These are phyloP conservation scores for Fusarium sp. DNA, from an alignment of 2,329 filamentous ascomycete genomes.

Conservation along the genomic window DNA sequence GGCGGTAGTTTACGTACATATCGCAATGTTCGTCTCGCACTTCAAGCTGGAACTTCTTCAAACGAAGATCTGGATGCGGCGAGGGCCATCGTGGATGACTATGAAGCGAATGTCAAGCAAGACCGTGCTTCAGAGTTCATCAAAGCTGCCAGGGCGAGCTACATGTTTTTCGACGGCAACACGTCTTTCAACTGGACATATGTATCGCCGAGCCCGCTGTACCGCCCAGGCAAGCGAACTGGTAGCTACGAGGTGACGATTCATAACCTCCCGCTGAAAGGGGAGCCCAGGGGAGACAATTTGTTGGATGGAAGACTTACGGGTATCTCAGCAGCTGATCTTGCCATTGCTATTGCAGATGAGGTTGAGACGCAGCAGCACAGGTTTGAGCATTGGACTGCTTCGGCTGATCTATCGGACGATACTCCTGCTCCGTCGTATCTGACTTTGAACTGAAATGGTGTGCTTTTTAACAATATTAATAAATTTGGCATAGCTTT, in stretches of 20 bases:
- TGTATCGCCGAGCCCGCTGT: conserved; percentile 20
- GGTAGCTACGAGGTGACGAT: conserved; percentile 10
- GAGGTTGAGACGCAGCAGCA: conserved; percentile 15
- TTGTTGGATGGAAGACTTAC: conserved; percentile 10
- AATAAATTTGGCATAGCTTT: no score
- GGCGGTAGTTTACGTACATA: conserved; percentile 1
- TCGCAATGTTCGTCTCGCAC: conserved; percentile 4
- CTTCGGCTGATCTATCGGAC: neutral
- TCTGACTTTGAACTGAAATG: neutral
- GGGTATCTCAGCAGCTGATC: conserved; percentile 23
- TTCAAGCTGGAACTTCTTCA: neutral
- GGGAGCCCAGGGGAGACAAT: neutral
- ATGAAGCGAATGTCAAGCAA: neutral
- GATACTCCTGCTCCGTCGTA: conserved; percentile 5
- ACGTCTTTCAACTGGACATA: conserved; percentile 26
- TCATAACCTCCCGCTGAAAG: conserved; percentile 18
- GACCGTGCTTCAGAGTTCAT: conserved; percentile 11
- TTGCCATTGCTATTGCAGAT: conserved; percentile 30
- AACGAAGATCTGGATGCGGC: neutral
- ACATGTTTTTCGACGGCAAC: conserved; percentile 28
- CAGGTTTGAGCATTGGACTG: conserved; percentile 9
- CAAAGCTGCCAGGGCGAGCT: conserved; percentile 11
- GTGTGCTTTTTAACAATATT: neutral
- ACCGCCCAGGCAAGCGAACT: conserved; percentile 22
- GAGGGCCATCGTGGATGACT: neutral